A percentile compares a stretch with the other conserved stretches of the same genome.
phyloP scores from a whole-genome alignment of 139 green algal genomes.

The Ostreobium quekettii region DNA sequence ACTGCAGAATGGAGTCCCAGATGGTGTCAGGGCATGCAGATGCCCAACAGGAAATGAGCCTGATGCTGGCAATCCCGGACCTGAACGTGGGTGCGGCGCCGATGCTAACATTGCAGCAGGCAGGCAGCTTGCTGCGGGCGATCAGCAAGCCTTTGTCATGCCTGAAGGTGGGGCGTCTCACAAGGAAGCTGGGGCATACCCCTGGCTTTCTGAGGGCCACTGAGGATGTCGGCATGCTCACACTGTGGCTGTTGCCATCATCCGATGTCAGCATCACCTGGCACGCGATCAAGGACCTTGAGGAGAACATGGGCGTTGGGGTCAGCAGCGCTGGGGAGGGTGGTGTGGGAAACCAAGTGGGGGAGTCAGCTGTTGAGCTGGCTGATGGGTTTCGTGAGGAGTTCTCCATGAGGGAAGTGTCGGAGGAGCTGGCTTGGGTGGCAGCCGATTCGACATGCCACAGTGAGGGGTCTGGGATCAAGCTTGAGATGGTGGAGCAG shows the following conservation, averaged over 20 bases:
- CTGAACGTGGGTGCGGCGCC: not conserved
- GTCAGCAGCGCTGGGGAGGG: not conserved
- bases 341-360: not conserved
- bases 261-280: constrained; percentile 15
- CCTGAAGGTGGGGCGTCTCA: constrained; percentile 17
- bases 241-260: constrained; percentile 15
- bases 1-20: constrained; percentile 12
- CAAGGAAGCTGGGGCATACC: constrained; percentile 5
- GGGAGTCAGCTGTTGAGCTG: too few species aligned
- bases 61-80: constrained; percentile 13
- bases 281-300: constrained; percentile 1
- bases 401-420: constrained; percentile 13
- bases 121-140: constrained; percentile 5
- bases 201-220: constrained; percentile 2
- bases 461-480: constrained; percentile 6
- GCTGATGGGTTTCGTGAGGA: constrained; percentile 4
- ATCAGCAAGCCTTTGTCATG: constrained; percentile 15
- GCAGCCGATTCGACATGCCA: constrained; percentile 3
- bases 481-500: constrained; percentile 17
- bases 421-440: constrained; percentile 16
- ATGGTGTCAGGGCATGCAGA: constrained; percentile 12
- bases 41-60: constrained; percentile 15
- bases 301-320: constrained; percentile 3
- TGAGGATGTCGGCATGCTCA: constrained; percentile 14
- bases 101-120: constrained; percentile 15